Conservation (phyloP, 1,139 yeast genomes). For the Geotrichum candidum region DNA sequence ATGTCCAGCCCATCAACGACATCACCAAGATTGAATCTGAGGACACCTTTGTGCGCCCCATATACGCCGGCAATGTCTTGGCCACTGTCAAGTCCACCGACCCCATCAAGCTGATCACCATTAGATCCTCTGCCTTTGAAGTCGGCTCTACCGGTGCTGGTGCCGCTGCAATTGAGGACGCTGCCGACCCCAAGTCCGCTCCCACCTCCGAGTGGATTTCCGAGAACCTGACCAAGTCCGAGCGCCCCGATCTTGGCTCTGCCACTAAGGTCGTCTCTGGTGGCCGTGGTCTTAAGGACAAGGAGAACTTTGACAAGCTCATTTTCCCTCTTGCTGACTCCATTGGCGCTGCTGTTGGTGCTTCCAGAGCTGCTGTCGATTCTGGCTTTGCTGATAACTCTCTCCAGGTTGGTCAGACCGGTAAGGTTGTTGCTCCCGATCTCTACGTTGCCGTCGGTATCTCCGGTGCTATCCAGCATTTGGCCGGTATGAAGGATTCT, state of each 20-base stretch:
- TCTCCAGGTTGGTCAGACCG: conserved; percentile 97
- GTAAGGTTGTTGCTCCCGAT: conserved; percentile 96
- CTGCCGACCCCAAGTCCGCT: conserved; percentile 35
- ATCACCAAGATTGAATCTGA: conserved; percentile 59
- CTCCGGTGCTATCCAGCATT: conserved; percentile 95
- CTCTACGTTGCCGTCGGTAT: conserved; percentile 89
- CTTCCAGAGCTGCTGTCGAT: conserved; percentile 94
- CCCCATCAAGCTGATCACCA: conserved; percentile 58
- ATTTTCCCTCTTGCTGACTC: conserved; percentile 81
- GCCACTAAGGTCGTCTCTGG: conserved; percentile 83
- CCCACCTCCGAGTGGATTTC: conserved; percentile 51
- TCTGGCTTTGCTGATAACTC: conserved; percentile 94
- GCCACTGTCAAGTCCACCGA: conserved; percentile 75
- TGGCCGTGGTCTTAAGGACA: conserved; percentile 89
- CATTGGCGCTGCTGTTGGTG: conserved; percentile 91
- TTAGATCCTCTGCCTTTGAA: conserved; percentile 80
- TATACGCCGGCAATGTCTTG: conserved; percentile 92
- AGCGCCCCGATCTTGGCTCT: conserved; percentile 85
- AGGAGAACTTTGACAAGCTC: conserved; percentile 74
- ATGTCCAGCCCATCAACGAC: conserved; percentile 84
- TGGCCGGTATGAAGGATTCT: conserved; percentile 98
- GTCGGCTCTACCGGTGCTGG: conserved; percentile 44
- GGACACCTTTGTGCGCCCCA: conserved; percentile 82
- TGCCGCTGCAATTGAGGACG: conserved; percentile 49
- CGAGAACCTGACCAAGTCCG: conserved; percentile 67